Conservation (phyloP, 2,329 filamentous ascomycete species). For the Orbilia ellipsospora region DNA sequence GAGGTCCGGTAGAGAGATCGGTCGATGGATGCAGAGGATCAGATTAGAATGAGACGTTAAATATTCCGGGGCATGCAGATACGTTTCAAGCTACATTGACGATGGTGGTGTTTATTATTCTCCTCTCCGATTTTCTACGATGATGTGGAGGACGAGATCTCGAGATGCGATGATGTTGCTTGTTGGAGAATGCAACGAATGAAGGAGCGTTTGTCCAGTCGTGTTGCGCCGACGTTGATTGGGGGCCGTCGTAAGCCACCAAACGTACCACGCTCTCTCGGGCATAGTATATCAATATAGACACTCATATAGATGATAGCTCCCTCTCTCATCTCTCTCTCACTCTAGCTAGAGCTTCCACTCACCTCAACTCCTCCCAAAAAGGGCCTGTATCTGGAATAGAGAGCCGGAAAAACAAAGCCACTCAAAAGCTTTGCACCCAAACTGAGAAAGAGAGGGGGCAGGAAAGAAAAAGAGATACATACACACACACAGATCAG, state of each 20-base stretch:
- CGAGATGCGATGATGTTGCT: conserved; percentile 14
- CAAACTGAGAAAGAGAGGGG: conserved; percentile 8
- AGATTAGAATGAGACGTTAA: neutral
- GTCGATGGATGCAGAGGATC: no score
- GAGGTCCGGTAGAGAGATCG: no score
- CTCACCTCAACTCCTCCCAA: conserved; percentile 6
- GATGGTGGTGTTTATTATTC: neutral
- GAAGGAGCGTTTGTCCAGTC: conserved; percentile 24
- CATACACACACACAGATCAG: no score
- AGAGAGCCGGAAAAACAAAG: conserved; percentile 55
- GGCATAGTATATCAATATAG: neutral
- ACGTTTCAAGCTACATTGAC: neutral
- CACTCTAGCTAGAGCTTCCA: conserved; percentile 7
- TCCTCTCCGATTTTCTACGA: no score
- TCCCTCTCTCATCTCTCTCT: conserved; percentile 12
- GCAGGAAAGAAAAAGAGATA: neutral
- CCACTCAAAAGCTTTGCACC: conserved; percentile 28
- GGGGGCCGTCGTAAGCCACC: conserved; percentile 22
- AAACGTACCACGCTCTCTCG: neutral
- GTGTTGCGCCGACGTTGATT: conserved; percentile 22
- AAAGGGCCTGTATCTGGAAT: neutral
- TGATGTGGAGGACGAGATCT: neutral
- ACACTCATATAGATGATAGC: neutral
- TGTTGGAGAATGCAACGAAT: conserved; percentile 15
- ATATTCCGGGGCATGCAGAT: no score